Evolutionary conservation across 305 asterid genomes (phyloP).

Genomic region (Fraxinus sp.): DNA sequence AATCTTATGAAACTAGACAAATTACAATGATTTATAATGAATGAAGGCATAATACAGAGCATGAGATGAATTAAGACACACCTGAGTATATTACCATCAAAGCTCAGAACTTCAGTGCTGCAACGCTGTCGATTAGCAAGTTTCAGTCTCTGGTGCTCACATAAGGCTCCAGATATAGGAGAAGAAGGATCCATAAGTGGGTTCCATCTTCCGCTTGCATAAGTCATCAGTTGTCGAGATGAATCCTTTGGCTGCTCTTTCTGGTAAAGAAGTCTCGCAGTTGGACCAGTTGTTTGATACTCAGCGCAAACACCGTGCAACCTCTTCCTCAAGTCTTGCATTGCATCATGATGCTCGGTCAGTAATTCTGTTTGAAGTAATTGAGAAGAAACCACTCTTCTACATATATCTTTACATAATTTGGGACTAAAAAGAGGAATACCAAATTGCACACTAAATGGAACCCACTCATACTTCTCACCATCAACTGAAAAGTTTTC

Average conservation of each 20-base stretch:
- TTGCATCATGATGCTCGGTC: slow-evolving; percentile 80
- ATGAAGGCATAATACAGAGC: not conserved
- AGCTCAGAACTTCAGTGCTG: slow-evolving; percentile 87
- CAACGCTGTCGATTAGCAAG: slow-evolving; percentile 88
- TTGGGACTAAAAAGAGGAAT: slow-evolving; percentile 93
- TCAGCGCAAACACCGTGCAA: slow-evolving; percentile 79
- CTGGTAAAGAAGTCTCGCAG: slow-evolving; percentile 90
- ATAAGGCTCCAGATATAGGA: slow-evolving; percentile 85
- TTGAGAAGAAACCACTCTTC: slow-evolving; percentile 79
- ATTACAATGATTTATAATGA: not conserved
- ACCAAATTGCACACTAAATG: slow-evolving; percentile 84
- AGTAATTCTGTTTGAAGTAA: slow-evolving; percentile 81
- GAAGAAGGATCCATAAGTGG: slow-evolving; percentile 93
- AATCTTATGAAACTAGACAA: not conserved
- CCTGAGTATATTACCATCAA: slow-evolving; percentile 93
- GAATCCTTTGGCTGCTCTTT: slow-evolving; percentile 68
- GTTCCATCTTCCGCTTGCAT: slow-evolving; percentile 99
- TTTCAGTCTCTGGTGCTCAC: slow-evolving; percentile 84
- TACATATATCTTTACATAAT: slow-evolving; percentile 77
- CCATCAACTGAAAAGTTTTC: slow-evolving; percentile 46
- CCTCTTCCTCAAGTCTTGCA: slow-evolving; percentile 77
- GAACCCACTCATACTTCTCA: slow-evolving; percentile 90
- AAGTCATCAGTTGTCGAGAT: slow-evolving; percentile 67
- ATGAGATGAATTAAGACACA: slow-evolving; percentile 28
- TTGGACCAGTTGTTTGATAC: slow-evolving; percentile 89